phyloP scores from a whole-genome alignment of 345 rosid species.

The Lumnitzera littorea region DNA sequence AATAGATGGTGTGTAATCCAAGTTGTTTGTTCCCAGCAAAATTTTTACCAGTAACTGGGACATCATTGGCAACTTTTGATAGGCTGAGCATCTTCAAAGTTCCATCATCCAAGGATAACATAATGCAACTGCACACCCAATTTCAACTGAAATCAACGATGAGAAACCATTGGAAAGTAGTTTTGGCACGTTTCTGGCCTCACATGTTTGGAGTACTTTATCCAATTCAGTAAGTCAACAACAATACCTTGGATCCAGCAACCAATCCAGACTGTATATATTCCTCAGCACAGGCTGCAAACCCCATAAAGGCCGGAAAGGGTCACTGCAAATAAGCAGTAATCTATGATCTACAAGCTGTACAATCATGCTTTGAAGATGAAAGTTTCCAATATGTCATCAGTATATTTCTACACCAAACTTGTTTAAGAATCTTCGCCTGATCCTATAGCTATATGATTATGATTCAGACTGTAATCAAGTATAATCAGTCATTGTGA shows the following conservation, averaged over 20 bases:
- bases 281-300: conserved; percentile 55
- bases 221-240: neutral
- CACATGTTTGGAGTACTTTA: too few species aligned
- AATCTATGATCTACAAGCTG: conserved; percentile 4
- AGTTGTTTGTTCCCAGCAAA: conserved; percentile 52
- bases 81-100: conserved; percentile 64
- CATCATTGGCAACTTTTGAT: conserved; percentile 68
- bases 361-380: too few species aligned
- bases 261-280: conserved; percentile 74
- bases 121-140: conserved; percentile 42
- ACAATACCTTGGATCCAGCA: conserved; percentile 60
- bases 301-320: conserved; percentile 78
- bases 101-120: conserved; percentile 75
- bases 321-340: conserved; percentile 55
- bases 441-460: too few species aligned
- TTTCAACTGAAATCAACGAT: too few species aligned
- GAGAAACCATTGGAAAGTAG: too few species aligned
- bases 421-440: too few species aligned
- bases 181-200: too few species aligned
- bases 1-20: conserved; percentile 52
- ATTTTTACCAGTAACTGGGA: conserved; percentile 62
- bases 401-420: neutral
- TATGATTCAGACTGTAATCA: too few species aligned
- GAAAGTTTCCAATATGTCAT: neutral
- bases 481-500: too few species aligned